These are phyloP conservation scores for Hypoxylon sp. DNA, from an alignment of 2,329 filamentous ascomycete genomes.

Conservation along the genomic window DNA sequence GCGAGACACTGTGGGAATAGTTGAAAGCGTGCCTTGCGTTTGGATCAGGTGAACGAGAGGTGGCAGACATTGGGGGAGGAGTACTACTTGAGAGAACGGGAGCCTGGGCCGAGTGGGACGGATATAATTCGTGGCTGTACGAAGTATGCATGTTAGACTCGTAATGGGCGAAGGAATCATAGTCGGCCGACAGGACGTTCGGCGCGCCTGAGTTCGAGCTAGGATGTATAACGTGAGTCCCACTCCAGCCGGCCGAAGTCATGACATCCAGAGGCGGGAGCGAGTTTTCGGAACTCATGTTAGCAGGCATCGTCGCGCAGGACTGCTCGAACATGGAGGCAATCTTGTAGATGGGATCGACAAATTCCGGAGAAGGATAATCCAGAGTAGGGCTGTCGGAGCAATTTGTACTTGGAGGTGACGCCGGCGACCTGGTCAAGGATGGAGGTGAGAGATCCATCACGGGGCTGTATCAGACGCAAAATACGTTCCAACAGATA, in stretches of 20 bases:
- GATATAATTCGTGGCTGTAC: slow-evolving; percentile 64
- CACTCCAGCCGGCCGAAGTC: slow-evolving; percentile 61
- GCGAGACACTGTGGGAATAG: slow-evolving; percentile 52
- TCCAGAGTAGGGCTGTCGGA: slow-evolving; percentile 58
- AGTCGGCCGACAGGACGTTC: slow-evolving; percentile 64
- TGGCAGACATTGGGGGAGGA: slow-evolving; percentile 48
- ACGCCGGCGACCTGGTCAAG: slow-evolving; percentile 60
- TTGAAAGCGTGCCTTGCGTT: slow-evolving; percentile 51
- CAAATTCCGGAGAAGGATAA: slow-evolving; percentile 62
- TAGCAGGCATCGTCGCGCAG: slow-evolving; percentile 55
- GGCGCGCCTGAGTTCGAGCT: slow-evolving; percentile 58
- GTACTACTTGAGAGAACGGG: slow-evolving; percentile 45
- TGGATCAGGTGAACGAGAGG: slow-evolving; percentile 52
- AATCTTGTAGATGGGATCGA: slow-evolving; percentile 60
- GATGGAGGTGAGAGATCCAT: slow-evolving; percentile 66
- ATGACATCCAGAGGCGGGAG: slow-evolving; percentile 58
- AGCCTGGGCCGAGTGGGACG: slow-evolving; percentile 55
- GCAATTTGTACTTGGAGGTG: slow-evolving; percentile 61
- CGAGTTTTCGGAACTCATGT: slow-evolving; percentile 55
- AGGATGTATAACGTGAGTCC: slow-evolving; percentile 57
- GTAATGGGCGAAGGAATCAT: slow-evolving; percentile 65
- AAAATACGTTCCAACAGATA: slow-evolving; percentile 39
- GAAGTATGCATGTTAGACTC: slow-evolving; percentile 57
- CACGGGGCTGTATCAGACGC: slow-evolving; percentile 46
- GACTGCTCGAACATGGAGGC: slow-evolving; percentile 59